A percentile compares a stretch with the other conserved stretches of the same genome.
phyloP scores from a whole-genome alignment of 192 early-diverging fungal genomes.

The Entrophospora sp. region DNA sequence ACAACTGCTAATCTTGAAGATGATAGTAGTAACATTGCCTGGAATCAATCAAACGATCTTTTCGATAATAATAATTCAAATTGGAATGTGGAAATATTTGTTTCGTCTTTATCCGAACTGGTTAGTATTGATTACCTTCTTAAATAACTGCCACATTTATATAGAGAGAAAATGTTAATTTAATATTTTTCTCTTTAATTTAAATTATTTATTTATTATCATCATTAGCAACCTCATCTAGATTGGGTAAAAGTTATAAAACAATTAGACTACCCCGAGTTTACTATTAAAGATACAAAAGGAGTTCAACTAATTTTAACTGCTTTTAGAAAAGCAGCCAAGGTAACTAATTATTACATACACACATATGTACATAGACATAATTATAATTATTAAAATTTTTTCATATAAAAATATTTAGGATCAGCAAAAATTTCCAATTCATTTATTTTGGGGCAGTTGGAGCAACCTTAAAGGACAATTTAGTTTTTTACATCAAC shows the following conservation, averaged over 20 bases:
- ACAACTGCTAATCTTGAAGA: conserved; percentile 37
- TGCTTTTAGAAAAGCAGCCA: conserved; percentile 46
- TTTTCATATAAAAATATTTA: conserved; percentile 22
- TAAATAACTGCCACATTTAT: not conserved
- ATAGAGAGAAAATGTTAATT: not conserved
- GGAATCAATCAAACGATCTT: conserved; percentile 21
- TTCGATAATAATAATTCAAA: conserved; percentile 29
- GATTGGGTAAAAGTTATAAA: conserved; percentile 61
- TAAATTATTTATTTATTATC: not conserved
- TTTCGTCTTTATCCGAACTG: conserved; percentile 40
- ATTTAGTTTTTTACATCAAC: conserved; percentile 56
- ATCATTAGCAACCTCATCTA: conserved; percentile 41
- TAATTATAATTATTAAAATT: no score
- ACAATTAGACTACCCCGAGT: conserved; percentile 53
- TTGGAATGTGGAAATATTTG: conserved; percentile 64
- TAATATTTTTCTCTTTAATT: not conserved
- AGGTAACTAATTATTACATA: conserved; percentile 30
- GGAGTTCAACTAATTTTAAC: conserved; percentile 54
- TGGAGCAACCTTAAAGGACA: conserved; percentile 68
- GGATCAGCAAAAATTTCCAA: conserved; percentile 57
- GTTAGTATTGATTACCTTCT: conserved; percentile 25
- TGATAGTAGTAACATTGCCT: conserved; percentile 10
- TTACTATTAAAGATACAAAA: conserved; percentile 42
- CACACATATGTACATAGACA: no score
- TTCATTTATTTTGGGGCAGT: conserved; percentile 56